Evolutionary conservation across 495 filamentous ascomycete species (phyloP).

Genomic region (Aspergillus sparsus): DNA sequence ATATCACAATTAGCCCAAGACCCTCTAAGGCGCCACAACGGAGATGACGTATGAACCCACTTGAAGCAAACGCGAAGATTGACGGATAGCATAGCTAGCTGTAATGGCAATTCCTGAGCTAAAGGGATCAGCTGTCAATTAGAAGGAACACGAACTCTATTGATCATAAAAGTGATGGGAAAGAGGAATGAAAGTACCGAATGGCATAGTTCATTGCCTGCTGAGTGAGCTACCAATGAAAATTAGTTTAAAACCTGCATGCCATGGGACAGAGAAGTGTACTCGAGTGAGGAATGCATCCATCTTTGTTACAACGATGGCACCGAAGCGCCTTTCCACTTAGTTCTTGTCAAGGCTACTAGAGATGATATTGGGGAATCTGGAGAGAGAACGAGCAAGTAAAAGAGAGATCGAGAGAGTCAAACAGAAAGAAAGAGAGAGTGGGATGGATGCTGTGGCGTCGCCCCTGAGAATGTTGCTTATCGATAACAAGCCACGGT

Average conservation of each 20-base stretch:
- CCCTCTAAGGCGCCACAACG: background rate
- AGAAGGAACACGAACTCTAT: background rate
- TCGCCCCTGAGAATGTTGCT: conserved; percentile 28
- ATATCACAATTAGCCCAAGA: conserved; percentile 20
- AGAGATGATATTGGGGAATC: background rate
- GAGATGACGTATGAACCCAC: conserved; percentile 39
- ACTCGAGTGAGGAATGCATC: conserved; percentile 74
- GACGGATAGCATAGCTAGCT: conserved; percentile 78
- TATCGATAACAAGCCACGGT: conserved; percentile 42
- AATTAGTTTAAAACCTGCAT: conserved; percentile 17
- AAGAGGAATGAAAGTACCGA: conserved; percentile 41
- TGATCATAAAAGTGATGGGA: background rate
- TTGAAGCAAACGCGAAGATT: conserved; percentile 79
- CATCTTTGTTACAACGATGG: conserved; percentile 53
- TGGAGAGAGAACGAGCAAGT: background rate
- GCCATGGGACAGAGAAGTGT: conserved; percentile 23
- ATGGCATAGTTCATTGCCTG: conserved; percentile 94
- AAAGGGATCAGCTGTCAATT: conserved; percentile 20
- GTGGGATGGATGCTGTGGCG: conserved; percentile 13
- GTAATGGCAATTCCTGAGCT: conserved; percentile 90
- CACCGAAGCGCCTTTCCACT: background rate
- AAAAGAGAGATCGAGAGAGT: conserved; percentile 1
- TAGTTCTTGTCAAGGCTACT: background rate
- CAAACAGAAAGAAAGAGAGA: background rate
- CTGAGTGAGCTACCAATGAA: conserved; percentile 59